phyloP scores from a whole-genome alignment of 1,284 basidiomycete species.

The Ganoderma lingzhi region DNA sequence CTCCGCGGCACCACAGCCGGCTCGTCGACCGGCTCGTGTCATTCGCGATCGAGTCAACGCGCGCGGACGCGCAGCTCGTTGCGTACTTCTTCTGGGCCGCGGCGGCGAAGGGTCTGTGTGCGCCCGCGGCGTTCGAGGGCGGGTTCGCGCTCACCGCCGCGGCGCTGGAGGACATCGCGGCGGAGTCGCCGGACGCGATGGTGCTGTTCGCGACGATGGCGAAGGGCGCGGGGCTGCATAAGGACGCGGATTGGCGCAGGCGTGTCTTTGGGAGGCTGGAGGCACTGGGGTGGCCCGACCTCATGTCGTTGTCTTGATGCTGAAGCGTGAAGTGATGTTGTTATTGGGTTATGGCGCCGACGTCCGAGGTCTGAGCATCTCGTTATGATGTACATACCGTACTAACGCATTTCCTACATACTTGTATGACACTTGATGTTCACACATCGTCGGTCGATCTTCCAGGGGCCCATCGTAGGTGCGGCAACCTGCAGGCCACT shows the following conservation, averaged over 20 bases:
- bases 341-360: background rate
- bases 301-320: background rate
- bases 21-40: conserved; percentile 79
- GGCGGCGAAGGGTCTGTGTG: conserved; percentile 59
- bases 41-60: conserved; percentile 76
- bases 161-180: conserved; percentile 85
- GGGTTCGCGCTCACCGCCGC: conserved; percentile 75
- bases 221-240: conserved; percentile 47
- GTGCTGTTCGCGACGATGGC: conserved; percentile 59
- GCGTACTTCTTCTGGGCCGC: conserved; percentile 68
- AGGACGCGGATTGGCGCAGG: background rate
- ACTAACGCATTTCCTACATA: background rate
- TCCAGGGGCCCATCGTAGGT: background rate
- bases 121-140: conserved; percentile 62
- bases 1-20: conserved; percentile 62
- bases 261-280: background rate
- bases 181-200: conserved; percentile 89
- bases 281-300: background rate
- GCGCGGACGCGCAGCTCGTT: conserved; percentile 80
- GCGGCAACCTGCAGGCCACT: background rate
- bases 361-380: background rate
- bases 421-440: background rate
- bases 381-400: background rate
- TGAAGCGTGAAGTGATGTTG: background rate
- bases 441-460: background rate